Evolutionary conservation across 2,329 filamentous ascomycete species (phyloP), one percentile per base, ranked within the genome.

Genomic region (Penicillium decumbens): DNA sequence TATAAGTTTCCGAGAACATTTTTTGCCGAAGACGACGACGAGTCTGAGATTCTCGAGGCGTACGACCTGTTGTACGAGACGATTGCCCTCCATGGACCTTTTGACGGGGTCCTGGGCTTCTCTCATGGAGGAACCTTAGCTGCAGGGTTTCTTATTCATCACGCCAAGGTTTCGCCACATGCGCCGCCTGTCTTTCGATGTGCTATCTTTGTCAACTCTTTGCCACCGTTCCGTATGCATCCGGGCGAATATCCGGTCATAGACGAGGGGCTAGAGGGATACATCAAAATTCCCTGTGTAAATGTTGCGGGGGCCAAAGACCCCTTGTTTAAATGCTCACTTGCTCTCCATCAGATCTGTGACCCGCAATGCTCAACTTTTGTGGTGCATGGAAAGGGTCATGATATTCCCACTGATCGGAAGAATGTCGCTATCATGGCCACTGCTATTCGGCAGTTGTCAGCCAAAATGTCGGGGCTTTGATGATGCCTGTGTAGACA

Each of bases 71-170:
- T 67, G 23, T 58, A 62, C 40, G 60, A 65, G 23, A 54, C 58
- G 37, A 59, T 69, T 28, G 50, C 54, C 7, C 18, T 52, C 30
- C 29, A 54, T 30, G 66, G 53, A 10, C 58, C 50, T 20, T 60
- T 54, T 28, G 67, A 71, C 32, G 66, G 65, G 6, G 49, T 69
- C 35, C 51, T 70, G 18, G 68, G 67, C 25, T 70, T 70, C 52
- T 67, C 64, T 9, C 65, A 70, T 33, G 67, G 67, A 6, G 67
- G 60, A 12, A 65, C 65, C 9, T 48, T 70, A 29, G 66, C 66
- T 2, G 57, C 60, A 3, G 57, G 55, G 2, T 65, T 63, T 35
- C 55, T 70, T 15, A 56, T 65, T 30, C 59, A 67, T 13, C 59
- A 64, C 24, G 60, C 63, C 6, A 59, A 64, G 43, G 51, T 55